Conservation (phyloP, 305 asterid genomes). For the Fraxinus velutina region DNA sequence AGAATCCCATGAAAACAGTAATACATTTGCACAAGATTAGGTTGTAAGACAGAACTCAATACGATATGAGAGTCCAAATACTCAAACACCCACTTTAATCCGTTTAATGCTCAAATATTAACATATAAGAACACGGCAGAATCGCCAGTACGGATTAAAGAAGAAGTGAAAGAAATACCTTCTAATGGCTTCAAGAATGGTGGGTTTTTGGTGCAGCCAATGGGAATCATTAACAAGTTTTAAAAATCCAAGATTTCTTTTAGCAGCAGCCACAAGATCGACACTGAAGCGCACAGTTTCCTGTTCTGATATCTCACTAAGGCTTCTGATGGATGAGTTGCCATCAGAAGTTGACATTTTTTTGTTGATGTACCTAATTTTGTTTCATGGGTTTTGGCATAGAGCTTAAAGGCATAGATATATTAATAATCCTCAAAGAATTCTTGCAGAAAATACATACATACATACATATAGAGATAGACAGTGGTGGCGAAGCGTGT, state of each 20-base stretch:
- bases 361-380: background rate
- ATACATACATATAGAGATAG: background rate
- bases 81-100: background rate
- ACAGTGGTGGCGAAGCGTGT: background rate
- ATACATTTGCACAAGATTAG: background rate
- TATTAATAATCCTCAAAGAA: background rate
- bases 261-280: slow-evolving; percentile 86
- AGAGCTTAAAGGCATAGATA: background rate
- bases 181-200: slow-evolving; percentile 65
- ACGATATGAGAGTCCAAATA: background rate
- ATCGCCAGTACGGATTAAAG: background rate
- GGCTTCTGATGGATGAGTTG: slow-evolving; percentile 43
- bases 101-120: background rate
- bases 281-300: slow-evolving; percentile 45
- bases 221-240: slow-evolving; percentile 54
- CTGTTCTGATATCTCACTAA: slow-evolving; percentile 51
- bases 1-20: background rate
- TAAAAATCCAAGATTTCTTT: slow-evolving; percentile 56
- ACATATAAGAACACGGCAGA: background rate
- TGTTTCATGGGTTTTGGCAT: background rate
- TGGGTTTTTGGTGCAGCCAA: slow-evolving; percentile 53
- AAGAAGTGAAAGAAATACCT: slow-evolving; percentile 33
- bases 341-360: slow-evolving; percentile 51
- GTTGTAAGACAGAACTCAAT: background rate
- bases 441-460: background rate